These are phyloP conservation scores for Citrullus amarus DNA, from an alignment of 306 rosid genomes.

Conservation along the genomic window DNA sequence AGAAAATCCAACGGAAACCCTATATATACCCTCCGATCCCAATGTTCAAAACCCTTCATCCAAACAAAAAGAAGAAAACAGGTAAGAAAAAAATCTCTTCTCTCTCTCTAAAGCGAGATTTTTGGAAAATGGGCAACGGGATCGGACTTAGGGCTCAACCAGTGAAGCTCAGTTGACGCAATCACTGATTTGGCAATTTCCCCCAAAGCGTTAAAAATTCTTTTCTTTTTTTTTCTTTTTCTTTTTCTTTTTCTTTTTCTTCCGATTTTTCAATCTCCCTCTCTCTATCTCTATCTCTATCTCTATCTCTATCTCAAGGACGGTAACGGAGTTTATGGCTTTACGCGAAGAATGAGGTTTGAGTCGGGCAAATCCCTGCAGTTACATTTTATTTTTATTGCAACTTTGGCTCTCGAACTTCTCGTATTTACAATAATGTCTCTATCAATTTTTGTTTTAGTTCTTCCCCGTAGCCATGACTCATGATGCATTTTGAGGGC, in stretches of 20 bases:
- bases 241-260: neutral
- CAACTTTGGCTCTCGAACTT: neutral
- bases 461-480: too few species aligned
- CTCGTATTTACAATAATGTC: neutral
- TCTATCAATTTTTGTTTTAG: too few species aligned
- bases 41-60: constrained; percentile 47
- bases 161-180: constrained; percentile 13
- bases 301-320: constrained; percentile 7
- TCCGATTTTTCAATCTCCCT: constrained; percentile 3
- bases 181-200: constrained; percentile 8
- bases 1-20: constrained; percentile 30
- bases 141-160: constrained; percentile 9
- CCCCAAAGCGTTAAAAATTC: neutral
- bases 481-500: too few species aligned
- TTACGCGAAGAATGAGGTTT: neutral
- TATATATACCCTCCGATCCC: constrained; percentile 66
- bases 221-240: neutral
- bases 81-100: neutral
- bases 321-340: constrained; percentile 3
- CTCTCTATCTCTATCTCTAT: constrained; percentile 13
- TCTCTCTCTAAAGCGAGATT: neutral
- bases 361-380: neutral
- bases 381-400: neutral
- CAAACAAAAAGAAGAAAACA: neutral
- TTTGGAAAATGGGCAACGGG: constrained; percentile 7